Evolutionary conservation across 2,329 filamentous ascomycete species (phyloP).

Genomic region (Diplodia corticola): DNA sequence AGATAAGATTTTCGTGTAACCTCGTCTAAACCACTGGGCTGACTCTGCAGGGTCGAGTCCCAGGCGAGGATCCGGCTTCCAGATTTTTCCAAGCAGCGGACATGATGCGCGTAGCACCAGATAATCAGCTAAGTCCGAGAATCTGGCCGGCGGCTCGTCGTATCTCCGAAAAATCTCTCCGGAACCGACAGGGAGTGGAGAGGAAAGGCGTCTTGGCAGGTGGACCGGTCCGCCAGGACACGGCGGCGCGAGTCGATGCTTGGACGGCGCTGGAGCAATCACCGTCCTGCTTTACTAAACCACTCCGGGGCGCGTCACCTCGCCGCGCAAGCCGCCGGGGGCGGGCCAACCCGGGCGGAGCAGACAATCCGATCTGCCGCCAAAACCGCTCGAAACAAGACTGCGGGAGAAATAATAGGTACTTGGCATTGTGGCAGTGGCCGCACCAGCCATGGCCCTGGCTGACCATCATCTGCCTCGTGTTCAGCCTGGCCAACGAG

Average conservation of each 20-base stretch:
- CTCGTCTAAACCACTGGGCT: background rate
- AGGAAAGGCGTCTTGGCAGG: background rate
- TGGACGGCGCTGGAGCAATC: background rate
- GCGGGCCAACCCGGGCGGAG: background rate
- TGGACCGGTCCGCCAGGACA: background rate
- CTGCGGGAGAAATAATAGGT: too few relatives aligned
- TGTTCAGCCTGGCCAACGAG: too few relatives aligned
- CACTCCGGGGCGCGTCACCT: background rate
- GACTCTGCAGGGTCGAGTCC: background rate
- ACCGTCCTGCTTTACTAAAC: background rate
- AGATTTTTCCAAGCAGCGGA: background rate
- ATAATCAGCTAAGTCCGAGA: background rate
- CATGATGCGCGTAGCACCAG: background rate
- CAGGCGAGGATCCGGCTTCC: background rate
- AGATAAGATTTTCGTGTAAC: background rate
- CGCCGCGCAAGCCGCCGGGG: background rate
- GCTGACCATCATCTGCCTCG: too few relatives aligned
- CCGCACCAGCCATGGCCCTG: too few relatives aligned
- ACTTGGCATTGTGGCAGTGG: too few relatives aligned
- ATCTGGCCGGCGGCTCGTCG: background rate
- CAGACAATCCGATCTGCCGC: background rate
- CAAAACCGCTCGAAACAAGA: too few relatives aligned
- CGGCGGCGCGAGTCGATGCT: background rate
- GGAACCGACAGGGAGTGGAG: background rate
- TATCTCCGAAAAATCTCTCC: background rate